These are phyloP conservation scores for Fusarium decemcellulare DNA, from an alignment of 2,329 filamentous ascomycete species.

Conservation along the genomic window DNA sequence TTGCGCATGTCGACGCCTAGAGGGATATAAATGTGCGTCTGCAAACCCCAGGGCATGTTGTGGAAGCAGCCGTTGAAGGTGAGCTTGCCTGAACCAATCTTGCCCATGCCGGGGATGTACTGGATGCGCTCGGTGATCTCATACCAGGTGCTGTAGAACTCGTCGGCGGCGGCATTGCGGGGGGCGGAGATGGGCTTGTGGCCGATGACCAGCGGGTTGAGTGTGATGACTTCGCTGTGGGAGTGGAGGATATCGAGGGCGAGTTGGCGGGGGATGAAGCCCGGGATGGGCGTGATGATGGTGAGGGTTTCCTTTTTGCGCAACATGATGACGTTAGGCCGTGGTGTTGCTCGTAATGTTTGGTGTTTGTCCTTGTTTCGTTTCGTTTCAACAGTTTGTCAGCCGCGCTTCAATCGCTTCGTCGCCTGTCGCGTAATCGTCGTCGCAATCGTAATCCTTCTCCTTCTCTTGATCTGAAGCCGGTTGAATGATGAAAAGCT, in stretches of 20 bases:
- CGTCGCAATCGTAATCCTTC: conserved; percentile 17
- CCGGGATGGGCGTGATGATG: conserved; percentile 78
- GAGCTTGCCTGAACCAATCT: conserved; percentile 75
- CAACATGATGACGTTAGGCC: conserved; percentile 58
- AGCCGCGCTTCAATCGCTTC: neutral
- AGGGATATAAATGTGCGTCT: conserved; percentile 80
- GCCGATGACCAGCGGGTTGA: conserved; percentile 77
- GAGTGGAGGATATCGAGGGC: conserved; percentile 81
- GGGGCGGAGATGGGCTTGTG: conserved; percentile 76
- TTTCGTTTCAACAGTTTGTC: conserved; percentile 21
- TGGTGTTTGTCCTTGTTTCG: conserved; percentile 12
- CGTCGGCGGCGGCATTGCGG: conserved; percentile 76
- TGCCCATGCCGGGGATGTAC: conserved; percentile 76
- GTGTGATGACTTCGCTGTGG: conserved; percentile 78
- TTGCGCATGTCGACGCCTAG: conserved; percentile 77
- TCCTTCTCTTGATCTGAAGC: neutral
- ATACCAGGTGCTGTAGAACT: conserved; percentile 82
- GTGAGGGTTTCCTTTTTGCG: conserved; percentile 77
- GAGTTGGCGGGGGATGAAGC: conserved; percentile 78
- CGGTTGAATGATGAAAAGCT: neutral
- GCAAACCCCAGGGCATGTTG: conserved; percentile 79
- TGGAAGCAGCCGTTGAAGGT: conserved; percentile 81
- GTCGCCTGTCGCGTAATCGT: conserved; percentile 3
- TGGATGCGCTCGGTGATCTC: conserved; percentile 80
- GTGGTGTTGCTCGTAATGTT: neutral